Conservation (phyloP, 345 rosid species). For the Stellera chamaejasme region DNA sequence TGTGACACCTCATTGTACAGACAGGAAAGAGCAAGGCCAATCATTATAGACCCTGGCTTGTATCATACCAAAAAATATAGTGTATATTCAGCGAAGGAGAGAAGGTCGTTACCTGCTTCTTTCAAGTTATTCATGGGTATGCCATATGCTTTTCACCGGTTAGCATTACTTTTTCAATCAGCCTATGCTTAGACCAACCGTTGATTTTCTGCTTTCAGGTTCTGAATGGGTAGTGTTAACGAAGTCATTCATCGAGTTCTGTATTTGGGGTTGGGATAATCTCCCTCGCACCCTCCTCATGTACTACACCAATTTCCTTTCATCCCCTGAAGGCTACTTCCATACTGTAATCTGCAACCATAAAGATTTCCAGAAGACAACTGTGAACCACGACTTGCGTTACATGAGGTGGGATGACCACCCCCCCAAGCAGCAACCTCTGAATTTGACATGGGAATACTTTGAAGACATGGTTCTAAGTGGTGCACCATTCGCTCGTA, state of each 20-base stretch:
- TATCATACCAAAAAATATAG: slow-evolving; percentile 78
- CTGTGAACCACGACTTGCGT: slow-evolving; percentile 74
- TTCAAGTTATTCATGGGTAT: slow-evolving; percentile 86
- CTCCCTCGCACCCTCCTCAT: slow-evolving; percentile 85
- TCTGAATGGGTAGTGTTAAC: slow-evolving; percentile 72
- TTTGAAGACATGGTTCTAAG: slow-evolving; percentile 67
- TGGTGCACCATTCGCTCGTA: slow-evolving; percentile 86
- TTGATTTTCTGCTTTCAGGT: slow-evolving; percentile 33
- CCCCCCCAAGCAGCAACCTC: slow-evolving; percentile 60
- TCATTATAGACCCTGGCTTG: slow-evolving; percentile 82
- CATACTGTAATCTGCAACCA: slow-evolving; percentile 90
- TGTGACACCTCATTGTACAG: slow-evolving; percentile 24
- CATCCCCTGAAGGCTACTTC: slow-evolving; percentile 81
- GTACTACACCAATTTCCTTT: slow-evolving; percentile 84
- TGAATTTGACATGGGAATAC: slow-evolving; percentile 45
- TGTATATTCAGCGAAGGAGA: slow-evolving; percentile 87
- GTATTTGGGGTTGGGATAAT: slow-evolving; percentile 96
- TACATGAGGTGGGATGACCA: slow-evolving; percentile 70
- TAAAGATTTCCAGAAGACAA: slow-evolving; percentile 85
- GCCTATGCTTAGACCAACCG: too few species aligned
- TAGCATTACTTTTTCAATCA: too few species aligned
- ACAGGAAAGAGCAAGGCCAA: slow-evolving; percentile 78
- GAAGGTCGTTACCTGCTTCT: slow-evolving; percentile 74
- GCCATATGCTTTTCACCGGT: not conserved
- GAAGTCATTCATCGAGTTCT: slow-evolving; percentile 78